Evolutionary conservation across 2,329 filamentous ascomycete species (phyloP), one percentile per base, ranked within the genome.

Genomic region (Exophiala sp.): DNA sequence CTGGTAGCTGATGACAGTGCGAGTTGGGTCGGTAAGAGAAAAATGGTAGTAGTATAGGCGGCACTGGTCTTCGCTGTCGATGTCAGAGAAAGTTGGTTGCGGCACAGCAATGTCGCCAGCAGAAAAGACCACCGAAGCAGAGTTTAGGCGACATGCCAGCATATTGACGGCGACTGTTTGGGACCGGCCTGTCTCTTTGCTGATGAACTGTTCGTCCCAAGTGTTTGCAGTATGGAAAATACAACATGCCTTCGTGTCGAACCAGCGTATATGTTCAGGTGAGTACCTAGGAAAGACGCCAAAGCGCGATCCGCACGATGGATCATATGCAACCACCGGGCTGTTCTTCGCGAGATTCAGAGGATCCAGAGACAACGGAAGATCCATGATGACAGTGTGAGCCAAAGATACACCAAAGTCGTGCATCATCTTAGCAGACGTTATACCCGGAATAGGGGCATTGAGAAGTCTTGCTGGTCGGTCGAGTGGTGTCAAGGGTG

Each of bases 221-320:
- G 79, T 78, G 57, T 85, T 86, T 1, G 81, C 83, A 0, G 82
- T 85, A 59, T 87, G 84, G 54, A 86, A 85, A 38, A 87, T 83
- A 58, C 81, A 81, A 59, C 81, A 86, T 4, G 80, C 73, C 9
- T 76, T 75, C 0, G 82, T 85, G 64, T 83, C 77, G 53, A 83
- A 86, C 82, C 83, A 87, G 8, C 73, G 73, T 2, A 85, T 73
- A 1, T 69, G 66, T 1, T 76, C 63, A 1, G 83, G 82, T 10
- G 73, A 62, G 46, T 78, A 75, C 2, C 83, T 73, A 9, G 82
- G 82, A 54, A 87, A 86, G 1, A 86, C 71, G 0, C 83, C 83
- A 55, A 85, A 86, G 2, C 83, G 75, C 1, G 83, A 79, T 1
- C 68, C 69, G 9, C 73, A 75, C 1, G 70, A 67, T 0, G 77